Percentiles rank a stretch among this genome's conserved stretches.
These are phyloP conservation scores for Rhodotorula glutinis DNA, from an alignment of 1,284 basidiomycete genomes.

Conservation along the genomic window DNA sequence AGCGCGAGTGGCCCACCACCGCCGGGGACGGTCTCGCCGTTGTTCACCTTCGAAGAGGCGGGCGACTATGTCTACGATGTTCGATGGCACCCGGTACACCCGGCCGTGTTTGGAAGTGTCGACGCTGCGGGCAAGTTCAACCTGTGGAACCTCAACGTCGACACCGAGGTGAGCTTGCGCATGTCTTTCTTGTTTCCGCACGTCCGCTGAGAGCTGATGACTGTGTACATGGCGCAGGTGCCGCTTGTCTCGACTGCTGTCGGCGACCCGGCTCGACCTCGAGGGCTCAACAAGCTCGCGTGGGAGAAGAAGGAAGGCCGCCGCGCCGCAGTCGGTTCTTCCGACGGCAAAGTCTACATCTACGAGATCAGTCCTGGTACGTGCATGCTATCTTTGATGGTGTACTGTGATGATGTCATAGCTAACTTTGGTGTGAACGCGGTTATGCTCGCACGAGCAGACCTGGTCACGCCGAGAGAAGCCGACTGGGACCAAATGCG, in stretches of 20 bases:
- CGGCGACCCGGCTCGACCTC: slow-evolving; percentile 51
- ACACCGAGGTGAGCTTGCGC: slow-evolving; percentile 72
- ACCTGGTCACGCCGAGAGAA: slow-evolving; percentile 31
- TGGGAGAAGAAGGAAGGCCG: slow-evolving; percentile 87
- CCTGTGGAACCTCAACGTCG: slow-evolving; percentile 90
- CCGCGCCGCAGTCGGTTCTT: slow-evolving; percentile 79
- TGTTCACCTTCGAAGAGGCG: slow-evolving; percentile 91
- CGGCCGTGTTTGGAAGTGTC: slow-evolving; percentile 86
- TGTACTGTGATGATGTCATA: too few species aligned
- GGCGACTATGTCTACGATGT: slow-evolving; percentile 99
- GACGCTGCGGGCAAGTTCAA: slow-evolving; percentile 94
- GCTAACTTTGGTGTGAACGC: too few species aligned
- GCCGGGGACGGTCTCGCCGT: slow-evolving; percentile 56
- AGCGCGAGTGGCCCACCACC: slow-evolving; percentile 3
- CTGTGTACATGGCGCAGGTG: slow-evolving; percentile 56
- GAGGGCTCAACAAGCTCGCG: slow-evolving; percentile 88
- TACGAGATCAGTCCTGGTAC: slow-evolving; percentile 64
- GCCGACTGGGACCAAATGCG: slow-evolving; percentile 40
- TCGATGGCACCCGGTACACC: slow-evolving; percentile 93
- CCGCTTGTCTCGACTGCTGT: slow-evolving; percentile 67
- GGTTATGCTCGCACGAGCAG: too few species aligned
- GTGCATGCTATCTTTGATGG: too few species aligned
- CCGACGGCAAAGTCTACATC: slow-evolving; percentile 86
- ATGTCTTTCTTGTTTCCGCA: neutral
- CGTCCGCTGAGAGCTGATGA: neutral